A percentile compares a stretch with the other conserved stretches of the same genome.
Conservation (phyloP, 306 rosid species). For the Betula pendula region DNA sequence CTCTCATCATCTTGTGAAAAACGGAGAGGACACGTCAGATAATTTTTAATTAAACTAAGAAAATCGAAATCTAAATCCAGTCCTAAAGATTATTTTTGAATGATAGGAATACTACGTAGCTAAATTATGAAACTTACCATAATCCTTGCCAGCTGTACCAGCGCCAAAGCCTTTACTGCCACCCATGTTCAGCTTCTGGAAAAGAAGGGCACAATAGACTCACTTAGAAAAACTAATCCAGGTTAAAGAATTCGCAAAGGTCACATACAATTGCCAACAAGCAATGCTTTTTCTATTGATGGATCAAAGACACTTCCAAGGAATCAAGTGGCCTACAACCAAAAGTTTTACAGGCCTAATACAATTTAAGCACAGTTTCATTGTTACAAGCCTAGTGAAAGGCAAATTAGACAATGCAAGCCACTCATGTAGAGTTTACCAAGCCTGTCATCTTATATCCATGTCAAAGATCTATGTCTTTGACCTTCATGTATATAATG, state of each 20-base stretch:
- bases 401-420: neutral
- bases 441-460: neutral
- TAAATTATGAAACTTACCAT: slow-evolving; percentile 22
- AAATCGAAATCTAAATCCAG: neutral
- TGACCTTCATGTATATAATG: neutral
- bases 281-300: neutral
- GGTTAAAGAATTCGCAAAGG: neutral
- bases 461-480: neutral
- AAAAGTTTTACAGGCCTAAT: neutral
- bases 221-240: neutral
- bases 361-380: neutral
- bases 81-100: neutral
- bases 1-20: slow-evolving; percentile 14
- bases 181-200: slow-evolving; percentile 37
- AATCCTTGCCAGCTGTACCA: slow-evolving; percentile 16
- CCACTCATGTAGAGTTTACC: slow-evolving; percentile 2
- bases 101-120: neutral
- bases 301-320: neutral
- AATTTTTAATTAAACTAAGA: neutral
- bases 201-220: neutral
- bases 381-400: neutral
- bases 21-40: neutral
- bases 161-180: slow-evolving; percentile 22
- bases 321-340: neutral
- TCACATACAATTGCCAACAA: neutral